Evolutionary conservation across 176 grass and related monocot species (phyloP), one percentile per base, ranked within the genome.

Genomic region (Lolium multiflorum): DNA sequence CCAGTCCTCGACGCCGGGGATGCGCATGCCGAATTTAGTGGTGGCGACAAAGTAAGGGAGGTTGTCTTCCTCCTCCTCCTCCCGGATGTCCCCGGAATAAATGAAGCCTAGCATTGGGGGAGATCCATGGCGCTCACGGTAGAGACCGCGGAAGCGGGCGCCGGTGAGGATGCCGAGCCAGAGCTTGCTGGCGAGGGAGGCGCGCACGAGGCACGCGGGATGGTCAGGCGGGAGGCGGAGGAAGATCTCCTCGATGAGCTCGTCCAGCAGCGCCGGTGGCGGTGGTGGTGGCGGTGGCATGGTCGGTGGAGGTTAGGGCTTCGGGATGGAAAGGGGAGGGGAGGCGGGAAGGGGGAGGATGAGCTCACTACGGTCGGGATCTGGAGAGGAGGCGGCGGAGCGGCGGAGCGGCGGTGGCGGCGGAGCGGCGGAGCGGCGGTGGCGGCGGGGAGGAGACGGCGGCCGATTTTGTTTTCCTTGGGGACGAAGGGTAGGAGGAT

Each of bases 201-300:
- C 21, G 60, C 60, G 60, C 60, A 63, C 60, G 60, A 63, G 60
- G 60, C 60, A 5, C 60, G 22, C 60, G 60, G 59, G 60, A 11
- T 63, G 21, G 60, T 63, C 60, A 10, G 60, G 60, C 60, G 22
- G 60, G 60, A 63, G 60, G 60, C 60, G 60, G 60, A 63, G 60
- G 60, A 63, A 63, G 21, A 63, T 63, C 21, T 63, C 60, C 22
- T 63, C 60, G 60, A 63, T 11, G 22, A 63, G 10, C 60, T 63
- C 60, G 22, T 12, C 10, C 60, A 11, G 60, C 22, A 26, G 22
- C 22, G 22, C 22, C 22, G 22, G 60, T 24, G 22, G 51, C 51
- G 51, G 60, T 11, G 60, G 60, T 4, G 22, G 60, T 24, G 22
- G 51, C 51, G 51, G 60, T 11, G 60, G 60, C 60, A 63, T 63